Conservation (phyloP, 2,329 filamentous ascomycete species). For the Cyanodermella asteris region DNA sequence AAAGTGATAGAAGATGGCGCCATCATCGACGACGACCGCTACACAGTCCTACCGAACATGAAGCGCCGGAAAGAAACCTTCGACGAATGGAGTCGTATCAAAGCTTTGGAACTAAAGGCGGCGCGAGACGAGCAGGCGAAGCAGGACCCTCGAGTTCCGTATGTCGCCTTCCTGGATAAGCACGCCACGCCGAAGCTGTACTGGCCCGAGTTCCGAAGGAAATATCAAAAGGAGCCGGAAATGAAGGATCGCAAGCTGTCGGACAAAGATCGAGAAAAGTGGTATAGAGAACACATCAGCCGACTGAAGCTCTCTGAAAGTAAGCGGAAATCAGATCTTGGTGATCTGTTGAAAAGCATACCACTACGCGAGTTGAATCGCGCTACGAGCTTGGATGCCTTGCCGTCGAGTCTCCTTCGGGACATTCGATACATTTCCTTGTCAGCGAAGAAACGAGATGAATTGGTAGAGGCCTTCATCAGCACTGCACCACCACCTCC, state of each 20-base stretch:
- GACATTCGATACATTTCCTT: constrained; percentile 23
- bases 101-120: constrained; percentile 50
- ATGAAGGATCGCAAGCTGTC: constrained; percentile 34
- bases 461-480: constrained; percentile 21
- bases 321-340: constrained; percentile 23
- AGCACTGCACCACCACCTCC: constrained; percentile 19
- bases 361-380: constrained; percentile 18
- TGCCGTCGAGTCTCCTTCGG: constrained; percentile 20
- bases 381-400: constrained; percentile 17
- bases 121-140: constrained; percentile 55
- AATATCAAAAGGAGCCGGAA: constrained; percentile 57
- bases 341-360: constrained; percentile 20
- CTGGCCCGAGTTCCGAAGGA: constrained; percentile 91
- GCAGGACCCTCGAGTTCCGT: constrained; percentile 62
- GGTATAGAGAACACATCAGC: constrained; percentile 23
- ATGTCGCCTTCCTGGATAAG: constrained; percentile 58
- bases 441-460: constrained; percentile 16
- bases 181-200: constrained; percentile 80
- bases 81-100: constrained; percentile 61
- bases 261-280: constrained; percentile 27
- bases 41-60: constrained; percentile 64
- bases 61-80: constrained; percentile 63
- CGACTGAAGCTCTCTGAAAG: constrained; percentile 22
- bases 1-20: constrained; percentile 63
- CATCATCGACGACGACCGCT: constrained; percentile 68